These are phyloP conservation scores for Raffaelea ambrosiae DNA, from an alignment of 2,329 filamentous ascomycete genomes.

Conservation along the genomic window DNA sequence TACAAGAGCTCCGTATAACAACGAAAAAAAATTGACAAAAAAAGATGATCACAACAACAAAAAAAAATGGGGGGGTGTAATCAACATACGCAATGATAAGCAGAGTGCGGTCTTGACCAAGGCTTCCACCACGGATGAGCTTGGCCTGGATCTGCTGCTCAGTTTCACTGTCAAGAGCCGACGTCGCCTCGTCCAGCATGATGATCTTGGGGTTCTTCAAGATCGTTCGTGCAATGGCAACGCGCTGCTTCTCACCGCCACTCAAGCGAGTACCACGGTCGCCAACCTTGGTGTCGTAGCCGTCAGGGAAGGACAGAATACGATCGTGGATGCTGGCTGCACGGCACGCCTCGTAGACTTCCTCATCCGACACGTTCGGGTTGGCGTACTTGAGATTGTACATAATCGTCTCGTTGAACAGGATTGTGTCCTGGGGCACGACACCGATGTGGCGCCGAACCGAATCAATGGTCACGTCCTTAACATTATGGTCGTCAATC, in stretches of 20 bases:
- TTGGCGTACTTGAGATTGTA: constrained; percentile 47
- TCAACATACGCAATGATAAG: constrained; percentile 77
- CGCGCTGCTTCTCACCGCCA: constrained; percentile 52
- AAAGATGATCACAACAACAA: neutral
- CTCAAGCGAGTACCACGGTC: constrained; percentile 46
- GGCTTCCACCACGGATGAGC: constrained; percentile 51
- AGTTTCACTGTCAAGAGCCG: constrained; percentile 56
- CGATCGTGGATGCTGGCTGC: constrained; percentile 47
- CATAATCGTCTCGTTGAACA: constrained; percentile 46
- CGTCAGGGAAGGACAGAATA: constrained; percentile 43
- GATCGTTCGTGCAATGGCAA: constrained; percentile 55
- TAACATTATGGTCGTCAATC: constrained; percentile 76
- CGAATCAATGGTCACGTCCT: constrained; percentile 87
- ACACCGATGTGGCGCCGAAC: constrained; percentile 86
- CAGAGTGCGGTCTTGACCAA: constrained; percentile 81
- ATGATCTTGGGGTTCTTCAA: constrained; percentile 63
- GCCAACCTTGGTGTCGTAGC: constrained; percentile 44
- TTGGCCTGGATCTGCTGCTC: constrained; percentile 54
- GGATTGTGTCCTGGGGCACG: constrained; percentile 88
- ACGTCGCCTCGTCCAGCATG: constrained; percentile 64
- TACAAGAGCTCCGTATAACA: neutral
- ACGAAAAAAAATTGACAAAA: neutral
- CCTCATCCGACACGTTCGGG: constrained; percentile 36
- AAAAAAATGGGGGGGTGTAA: neutral
- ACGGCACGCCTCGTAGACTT: constrained; percentile 41